Base-by-base conservation (phyloP, 2,329 filamentous ascomycete species). In the Xenoacremonium recifei region DNA sequence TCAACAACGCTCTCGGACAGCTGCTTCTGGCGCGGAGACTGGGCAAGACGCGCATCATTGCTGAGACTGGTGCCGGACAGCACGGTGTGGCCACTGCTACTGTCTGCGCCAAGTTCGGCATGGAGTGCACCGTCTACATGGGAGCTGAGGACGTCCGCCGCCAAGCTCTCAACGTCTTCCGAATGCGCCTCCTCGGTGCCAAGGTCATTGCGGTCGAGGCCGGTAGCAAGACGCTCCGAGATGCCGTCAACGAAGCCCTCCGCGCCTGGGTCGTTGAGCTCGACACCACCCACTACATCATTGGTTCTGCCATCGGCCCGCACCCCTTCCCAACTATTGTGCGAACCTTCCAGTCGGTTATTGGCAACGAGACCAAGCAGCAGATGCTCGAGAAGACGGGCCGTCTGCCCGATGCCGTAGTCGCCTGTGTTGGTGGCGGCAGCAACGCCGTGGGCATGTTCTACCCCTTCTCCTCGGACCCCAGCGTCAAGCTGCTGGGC, bases 91-190 rank as follows among this genome's bases (percentile, higher is more conserved):
- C 93, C 3, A 97, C 93, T 21, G 93, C 93, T 1, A 99, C 93
- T 0, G 90, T 97, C 18, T 97, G 93, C 60, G 93, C 93, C 62
- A 96, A 96, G 71, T 97, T 99, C 60, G 90, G 89, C 61, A 92
- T 99, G 91, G 86, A 92, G 65, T 99, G 93, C 65, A 95, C 90
- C 21, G 87, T 99, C 41, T 99, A 91, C 71, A 99, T 99, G 93
- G 93, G 93, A 58, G 90, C 91, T 59, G 93, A 99, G 71, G 93
- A 99, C 61, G 93, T 97, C 39, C 86, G 93, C 44, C 84, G 93
- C 55, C 93, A 99, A 67, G 92, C 93, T 2, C 77, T 99, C 44
- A 99, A 99, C 67, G 93, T 99, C 29, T 99, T 99, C 81, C 87
- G 93, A 33, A 99, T 99, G 80, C 93, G 95, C 67, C 79, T 99